Evolutionary conservation across 164 flowering plant species (phyloP).

Genomic region (Vitis rotundifolia): DNA sequence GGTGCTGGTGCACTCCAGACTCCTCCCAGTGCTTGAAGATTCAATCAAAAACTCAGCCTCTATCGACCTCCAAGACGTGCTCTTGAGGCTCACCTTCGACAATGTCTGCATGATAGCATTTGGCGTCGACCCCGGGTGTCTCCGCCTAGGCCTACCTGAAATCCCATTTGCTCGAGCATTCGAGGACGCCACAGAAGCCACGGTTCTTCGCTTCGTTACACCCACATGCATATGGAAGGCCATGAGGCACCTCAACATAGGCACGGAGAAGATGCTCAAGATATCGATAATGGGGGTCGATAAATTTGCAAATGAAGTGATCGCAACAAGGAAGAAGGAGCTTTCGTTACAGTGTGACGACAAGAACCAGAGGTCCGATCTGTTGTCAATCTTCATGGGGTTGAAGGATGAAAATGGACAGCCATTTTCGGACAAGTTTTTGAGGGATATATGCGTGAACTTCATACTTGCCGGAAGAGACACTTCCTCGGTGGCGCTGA

Average conservation of each 20-base stretch:
- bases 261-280: constrained; percentile 59
- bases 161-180: constrained; percentile 86
- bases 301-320: constrained; percentile 68
- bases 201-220: constrained; percentile 58
- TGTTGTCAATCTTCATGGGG: constrained; percentile 77
- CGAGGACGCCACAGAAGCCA: constrained; percentile 84
- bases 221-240: constrained; percentile 73
- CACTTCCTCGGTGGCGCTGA: constrained; percentile 86
- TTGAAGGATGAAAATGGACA: constrained; percentile 63
- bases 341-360: constrained; percentile 17
- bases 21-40: constrained; percentile 61
- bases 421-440: constrained; percentile 67
- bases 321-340: constrained; percentile 72
- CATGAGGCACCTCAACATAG: constrained; percentile 58
- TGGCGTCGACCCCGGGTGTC: constrained; percentile 90
- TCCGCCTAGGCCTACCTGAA: constrained; percentile 56
- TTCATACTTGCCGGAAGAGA: constrained; percentile 95
- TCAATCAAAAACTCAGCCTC: constrained; percentile 15
- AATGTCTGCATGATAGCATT: constrained; percentile 96
- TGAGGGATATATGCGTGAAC: constrained; percentile 87
- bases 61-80: constrained; percentile 75
- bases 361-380: constrained; percentile 50
- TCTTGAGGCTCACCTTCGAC: constrained; percentile 80
- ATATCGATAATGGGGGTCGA: constrained; percentile 59
- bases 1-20: constrained; percentile 66